A percentile compares a stretch with the other conserved stretches of the same genome.
These are phyloP conservation scores for Hypericum androsaemum DNA, from an alignment of 345 rosid species.

Conservation along the genomic window DNA sequence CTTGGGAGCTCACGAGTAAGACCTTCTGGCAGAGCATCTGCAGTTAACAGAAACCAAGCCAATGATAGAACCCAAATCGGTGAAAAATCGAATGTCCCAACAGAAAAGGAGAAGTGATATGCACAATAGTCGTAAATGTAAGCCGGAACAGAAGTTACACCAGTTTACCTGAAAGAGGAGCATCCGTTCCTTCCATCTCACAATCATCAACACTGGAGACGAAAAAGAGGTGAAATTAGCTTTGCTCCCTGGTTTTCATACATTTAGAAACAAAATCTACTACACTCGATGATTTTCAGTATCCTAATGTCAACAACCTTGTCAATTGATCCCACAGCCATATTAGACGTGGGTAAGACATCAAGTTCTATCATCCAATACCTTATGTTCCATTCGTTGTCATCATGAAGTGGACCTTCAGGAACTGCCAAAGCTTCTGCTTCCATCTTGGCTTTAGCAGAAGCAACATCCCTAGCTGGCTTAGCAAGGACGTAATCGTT, in stretches of 20 bases:
- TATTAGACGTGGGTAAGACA: no score
- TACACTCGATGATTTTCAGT: not conserved
- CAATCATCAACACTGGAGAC: conserved; percentile 52
- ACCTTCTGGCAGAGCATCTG: conserved; percentile 82
- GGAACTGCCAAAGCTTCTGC: conserved; percentile 36
- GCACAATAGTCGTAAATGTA: no score
- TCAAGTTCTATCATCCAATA: conserved; percentile 8
- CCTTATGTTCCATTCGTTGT: conserved; percentile 97
- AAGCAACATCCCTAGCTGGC: conserved; percentile 75
- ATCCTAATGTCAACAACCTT: no score
- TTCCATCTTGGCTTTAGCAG: conserved; percentile 78
- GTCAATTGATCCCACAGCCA: no score
- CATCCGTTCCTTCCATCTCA: conserved; percentile 28
- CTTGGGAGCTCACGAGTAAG: conserved; percentile 74
- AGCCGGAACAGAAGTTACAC: not conserved
- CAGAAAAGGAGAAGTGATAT: no score
- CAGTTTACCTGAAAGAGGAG: conserved; percentile 50
- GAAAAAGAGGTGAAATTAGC: not conserved
- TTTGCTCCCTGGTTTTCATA: not conserved
- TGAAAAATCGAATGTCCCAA: no score
- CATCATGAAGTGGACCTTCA: conserved; percentile 63
- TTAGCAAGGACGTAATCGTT: conserved; percentile 61
- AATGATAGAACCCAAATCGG: not conserved
- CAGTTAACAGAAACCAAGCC: not conserved
- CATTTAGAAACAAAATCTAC: not conserved